phyloP scores from a whole-genome alignment of 441 rosid species.

The Caryocar brasiliense region DNA sequence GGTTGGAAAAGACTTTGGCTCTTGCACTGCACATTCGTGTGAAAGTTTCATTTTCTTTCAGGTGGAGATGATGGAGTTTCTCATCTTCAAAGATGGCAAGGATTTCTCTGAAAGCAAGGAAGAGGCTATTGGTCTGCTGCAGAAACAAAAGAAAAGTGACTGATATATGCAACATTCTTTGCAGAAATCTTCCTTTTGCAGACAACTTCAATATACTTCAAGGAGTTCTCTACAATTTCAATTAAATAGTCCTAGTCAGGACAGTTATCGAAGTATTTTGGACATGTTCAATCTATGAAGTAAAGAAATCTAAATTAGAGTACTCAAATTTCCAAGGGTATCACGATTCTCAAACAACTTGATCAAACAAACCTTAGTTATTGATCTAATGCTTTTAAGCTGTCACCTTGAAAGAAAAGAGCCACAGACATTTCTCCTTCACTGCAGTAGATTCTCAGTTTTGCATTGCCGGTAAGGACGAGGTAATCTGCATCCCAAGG shows the following conservation, averaged over 20 bases:
- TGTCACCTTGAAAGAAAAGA: too few relatives aligned
- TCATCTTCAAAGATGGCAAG: conserved; percentile 43
- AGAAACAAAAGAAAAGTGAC: conserved; percentile 9
- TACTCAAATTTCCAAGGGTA: too few relatives aligned
- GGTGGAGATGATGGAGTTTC: conserved; percentile 44
- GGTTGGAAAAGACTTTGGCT: conserved; percentile 44
- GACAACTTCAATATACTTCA: background rate
- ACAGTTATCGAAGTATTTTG: too few relatives aligned
- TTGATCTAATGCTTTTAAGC: too few relatives aligned
- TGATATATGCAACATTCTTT: background rate
- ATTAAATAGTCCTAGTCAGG: too few relatives aligned
- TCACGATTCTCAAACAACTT: too few relatives aligned
- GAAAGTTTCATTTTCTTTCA: conserved; percentile 41
- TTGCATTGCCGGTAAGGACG: conserved; percentile 46
- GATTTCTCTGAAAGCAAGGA: conserved; percentile 36
- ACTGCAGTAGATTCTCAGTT: too few relatives aligned
- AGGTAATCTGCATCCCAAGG: conserved; percentile 81
- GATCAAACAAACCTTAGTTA: too few relatives aligned
- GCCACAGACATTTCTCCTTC: background rate
- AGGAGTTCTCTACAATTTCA: too few relatives aligned
- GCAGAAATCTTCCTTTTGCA: background rate
- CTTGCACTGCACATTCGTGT: conserved; percentile 40
- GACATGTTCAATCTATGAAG: too few relatives aligned
- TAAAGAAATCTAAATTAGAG: too few relatives aligned
- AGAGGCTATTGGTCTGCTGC: conserved; percentile 31